Percentiles rank a stretch among this genome's conserved stretches.
These are phyloP conservation scores for Nissolia schottii DNA, from an alignment of 306 rosid species.

Conservation along the genomic window DNA sequence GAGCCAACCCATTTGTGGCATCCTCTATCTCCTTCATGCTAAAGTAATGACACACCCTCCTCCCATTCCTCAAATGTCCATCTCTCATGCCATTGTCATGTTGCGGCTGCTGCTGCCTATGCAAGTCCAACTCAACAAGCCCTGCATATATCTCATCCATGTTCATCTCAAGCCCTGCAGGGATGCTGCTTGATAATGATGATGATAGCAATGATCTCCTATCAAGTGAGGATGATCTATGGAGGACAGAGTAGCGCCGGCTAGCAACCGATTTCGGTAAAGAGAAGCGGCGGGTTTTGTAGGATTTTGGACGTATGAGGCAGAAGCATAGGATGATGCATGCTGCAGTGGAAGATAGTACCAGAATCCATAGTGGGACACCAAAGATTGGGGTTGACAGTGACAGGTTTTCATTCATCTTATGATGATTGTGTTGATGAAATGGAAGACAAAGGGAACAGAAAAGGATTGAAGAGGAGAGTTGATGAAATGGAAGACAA, in stretches of 20 bases:
- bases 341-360: slow-evolving; percentile 1
- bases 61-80: slow-evolving; percentile 14
- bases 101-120: too few species aligned
- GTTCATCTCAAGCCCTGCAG: slow-evolving; percentile 29
- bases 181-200: slow-evolving; percentile 11
- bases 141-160: neutral
- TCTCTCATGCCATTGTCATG: neutral
- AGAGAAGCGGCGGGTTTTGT: slow-evolving; percentile 17
- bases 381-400: slow-evolving; percentile 35
- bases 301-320: slow-evolving; percentile 10
- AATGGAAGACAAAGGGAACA: neutral
- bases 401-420: slow-evolving; percentile 20
- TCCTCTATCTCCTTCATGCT: slow-evolving; percentile 38
- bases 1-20: slow-evolving; percentile 45
- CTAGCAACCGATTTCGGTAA: slow-evolving; percentile 24
- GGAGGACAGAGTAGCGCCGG: neutral
- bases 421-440: neutral
- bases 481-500: too few species aligned
- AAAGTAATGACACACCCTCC: slow-evolving; percentile 28
- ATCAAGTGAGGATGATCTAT: slow-evolving; percentile 32
- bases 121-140: neutral
- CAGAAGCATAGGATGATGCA: slow-evolving; percentile 14
- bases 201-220: slow-evolving; percentile 39
- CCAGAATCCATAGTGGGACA: slow-evolving; percentile 42
- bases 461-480: too few species aligned